These are phyloP conservation scores for Fraxinus sp. DNA, from an alignment of 305 asterid genomes.

Conservation along the genomic window DNA sequence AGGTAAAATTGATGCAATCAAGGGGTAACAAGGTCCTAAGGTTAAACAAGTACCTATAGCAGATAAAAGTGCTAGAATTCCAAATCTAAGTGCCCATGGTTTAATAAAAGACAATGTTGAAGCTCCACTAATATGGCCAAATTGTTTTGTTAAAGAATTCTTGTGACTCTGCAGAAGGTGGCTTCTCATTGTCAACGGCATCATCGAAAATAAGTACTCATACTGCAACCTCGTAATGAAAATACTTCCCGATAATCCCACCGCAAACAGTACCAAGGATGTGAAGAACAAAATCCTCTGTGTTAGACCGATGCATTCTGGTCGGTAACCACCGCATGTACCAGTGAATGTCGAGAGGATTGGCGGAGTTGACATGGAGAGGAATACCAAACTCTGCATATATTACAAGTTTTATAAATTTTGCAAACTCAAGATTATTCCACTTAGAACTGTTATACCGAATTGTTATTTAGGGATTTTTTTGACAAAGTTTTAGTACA, in stretches of 20 bases:
- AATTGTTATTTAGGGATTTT: too few relatives aligned
- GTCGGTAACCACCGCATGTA: neutral
- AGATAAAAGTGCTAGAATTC: neutral
- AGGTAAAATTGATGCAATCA: neutral
- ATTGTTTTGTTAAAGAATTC: neutral
- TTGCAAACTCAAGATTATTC: too few relatives aligned
- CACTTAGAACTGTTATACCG: neutral
- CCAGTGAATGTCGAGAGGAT: neutral
- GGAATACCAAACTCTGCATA: neutral
- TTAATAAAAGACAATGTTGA: neutral
- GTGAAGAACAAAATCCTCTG: neutral
- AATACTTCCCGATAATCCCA: neutral
- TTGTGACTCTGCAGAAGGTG: too few relatives aligned
- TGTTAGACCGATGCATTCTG: neutral
- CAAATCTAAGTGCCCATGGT: neutral
- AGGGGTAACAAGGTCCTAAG: neutral
- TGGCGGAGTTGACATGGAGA: neutral
- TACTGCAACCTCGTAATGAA: neutral
- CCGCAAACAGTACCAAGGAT: neutral
- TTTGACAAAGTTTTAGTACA: too few relatives aligned
- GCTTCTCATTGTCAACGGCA: too few relatives aligned
- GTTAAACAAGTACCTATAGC: neutral
- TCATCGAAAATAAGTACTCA: neutral
- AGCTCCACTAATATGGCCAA: neutral
- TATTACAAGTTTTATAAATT: neutral